Evolutionary conservation across 1,139 yeast genomes (phyloP).

Genomic region (Eremothecium cymbalariae): DNA sequence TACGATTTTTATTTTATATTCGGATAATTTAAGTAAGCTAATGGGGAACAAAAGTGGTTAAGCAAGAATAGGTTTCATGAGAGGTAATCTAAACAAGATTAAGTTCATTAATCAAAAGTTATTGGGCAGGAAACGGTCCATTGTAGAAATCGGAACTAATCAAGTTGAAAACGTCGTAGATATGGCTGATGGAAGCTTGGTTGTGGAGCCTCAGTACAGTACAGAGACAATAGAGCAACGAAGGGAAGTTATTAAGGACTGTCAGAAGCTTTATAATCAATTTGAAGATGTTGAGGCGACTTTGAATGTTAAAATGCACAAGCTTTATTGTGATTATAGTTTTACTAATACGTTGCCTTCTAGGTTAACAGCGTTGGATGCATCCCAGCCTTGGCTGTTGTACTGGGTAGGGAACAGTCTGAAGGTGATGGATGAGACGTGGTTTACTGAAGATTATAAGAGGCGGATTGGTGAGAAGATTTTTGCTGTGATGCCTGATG

Average conservation of each 20-base stretch:
- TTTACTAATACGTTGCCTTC: conserved; percentile 36
- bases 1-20: no score
- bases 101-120: conserved; percentile 18
- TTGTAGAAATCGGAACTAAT: conserved; percentile 11
- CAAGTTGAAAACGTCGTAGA: neutral
- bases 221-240: conserved; percentile 40
- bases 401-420: conserved; percentile 74
- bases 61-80: no score
- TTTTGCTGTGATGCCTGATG: conserved; percentile 30
- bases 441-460: conserved; percentile 22
- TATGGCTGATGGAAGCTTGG: neutral
- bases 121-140: conserved; percentile 27
- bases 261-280: conserved; percentile 31
- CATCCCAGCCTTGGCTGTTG: conserved; percentile 84
- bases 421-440: conserved; percentile 33
- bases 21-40: no score
- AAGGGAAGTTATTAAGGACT: conserved; percentile 35
- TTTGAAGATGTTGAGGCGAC: conserved; percentile 26
- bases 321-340: conserved; percentile 35
- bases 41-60: no score
- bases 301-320: conserved; percentile 34
- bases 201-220: conserved; percentile 9
- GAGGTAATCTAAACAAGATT: conserved; percentile 8
- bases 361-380: conserved; percentile 51
- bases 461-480: conserved; percentile 20